Conservation (phyloP, 1,284 basidiomycete species). For the Ustilago esculenta region DNA sequence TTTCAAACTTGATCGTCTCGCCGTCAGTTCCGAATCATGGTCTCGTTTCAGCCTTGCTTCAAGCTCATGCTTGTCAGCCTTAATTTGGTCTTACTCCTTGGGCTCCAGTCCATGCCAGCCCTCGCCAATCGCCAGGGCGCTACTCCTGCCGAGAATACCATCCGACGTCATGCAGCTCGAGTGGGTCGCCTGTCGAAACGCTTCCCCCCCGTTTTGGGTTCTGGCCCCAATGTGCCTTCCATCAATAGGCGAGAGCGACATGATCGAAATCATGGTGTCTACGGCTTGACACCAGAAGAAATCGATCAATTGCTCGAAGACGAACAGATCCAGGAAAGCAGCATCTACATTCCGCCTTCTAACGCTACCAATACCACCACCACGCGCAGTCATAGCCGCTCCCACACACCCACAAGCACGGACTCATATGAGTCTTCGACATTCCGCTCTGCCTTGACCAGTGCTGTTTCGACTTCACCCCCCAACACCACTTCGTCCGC, state of each 20-base stretch:
- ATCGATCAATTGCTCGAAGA: slow-evolving; percentile 20
- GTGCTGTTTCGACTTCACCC: slow-evolving; percentile 2
- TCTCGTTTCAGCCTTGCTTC: slow-evolving; percentile 26
- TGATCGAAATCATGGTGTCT: background rate
- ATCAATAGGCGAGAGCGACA: slow-evolving; percentile 16
- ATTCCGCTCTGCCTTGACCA: slow-evolving; percentile 5
- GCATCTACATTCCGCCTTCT: slow-evolving; percentile 5
- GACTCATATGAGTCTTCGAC: slow-evolving; percentile 3
- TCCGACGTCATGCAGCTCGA: slow-evolving; percentile 32
- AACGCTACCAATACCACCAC: slow-evolving; percentile 15
- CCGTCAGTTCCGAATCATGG: slow-evolving; percentile 14
- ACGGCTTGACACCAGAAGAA: slow-evolving; percentile 21
- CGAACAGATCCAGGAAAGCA: slow-evolving; percentile 8
- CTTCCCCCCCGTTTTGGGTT: slow-evolving; percentile 10
- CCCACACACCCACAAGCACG: slow-evolving; percentile 7
- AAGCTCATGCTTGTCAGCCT: slow-evolving; percentile 43
- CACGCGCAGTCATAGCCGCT: background rate
- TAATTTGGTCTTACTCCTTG: slow-evolving; percentile 17
- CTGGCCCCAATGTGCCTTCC: background rate
- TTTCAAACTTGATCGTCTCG: background rate
- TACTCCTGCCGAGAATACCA: slow-evolving; percentile 10
- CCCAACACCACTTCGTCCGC: slow-evolving; percentile 6
- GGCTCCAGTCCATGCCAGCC: slow-evolving; percentile 6
- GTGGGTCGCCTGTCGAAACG: slow-evolving; percentile 34
- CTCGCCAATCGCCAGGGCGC: slow-evolving; percentile 11